These are phyloP conservation scores for Antitrichia curtipendula DNA, from an alignment of 225 moss, liverwort and hornwort species.

Conservation along the genomic window DNA sequence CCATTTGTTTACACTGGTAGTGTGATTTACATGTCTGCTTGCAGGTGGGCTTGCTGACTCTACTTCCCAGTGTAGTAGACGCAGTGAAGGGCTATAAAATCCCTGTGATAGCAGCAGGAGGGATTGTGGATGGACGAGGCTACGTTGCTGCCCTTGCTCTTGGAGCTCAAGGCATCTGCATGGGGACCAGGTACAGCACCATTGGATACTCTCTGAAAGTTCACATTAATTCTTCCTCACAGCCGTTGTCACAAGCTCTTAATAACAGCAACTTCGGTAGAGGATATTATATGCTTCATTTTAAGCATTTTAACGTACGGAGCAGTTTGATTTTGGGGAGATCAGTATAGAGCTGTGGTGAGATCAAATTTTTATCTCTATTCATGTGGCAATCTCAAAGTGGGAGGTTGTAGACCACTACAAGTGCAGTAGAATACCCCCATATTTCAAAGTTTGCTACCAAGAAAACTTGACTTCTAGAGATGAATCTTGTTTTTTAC, in stretches of 20 bases:
- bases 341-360: background rate
- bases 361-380: background rate
- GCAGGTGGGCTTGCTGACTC: conserved; percentile 61
- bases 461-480: background rate
- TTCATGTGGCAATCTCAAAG: background rate
- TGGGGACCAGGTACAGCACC: conserved; percentile 45
- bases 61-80: conserved; percentile 70
- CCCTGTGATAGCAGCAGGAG: conserved; percentile 80
- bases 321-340: background rate
- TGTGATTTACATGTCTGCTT: background rate
- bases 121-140: conserved; percentile 77
- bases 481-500: background rate
- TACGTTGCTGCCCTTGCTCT: conserved; percentile 92
- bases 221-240: background rate
- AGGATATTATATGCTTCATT: background rate
- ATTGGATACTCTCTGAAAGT: background rate
- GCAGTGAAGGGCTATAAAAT: conserved; percentile 46
- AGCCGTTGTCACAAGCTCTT: background rate
- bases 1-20: background rate
- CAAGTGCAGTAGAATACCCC: background rate
- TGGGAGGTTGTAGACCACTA: background rate
- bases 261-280: background rate
- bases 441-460: background rate
- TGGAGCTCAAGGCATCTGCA: conserved; percentile 67
- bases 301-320: background rate